phyloP scores from a whole-genome alignment of 345 rosid species.

The Populus nigra region DNA sequence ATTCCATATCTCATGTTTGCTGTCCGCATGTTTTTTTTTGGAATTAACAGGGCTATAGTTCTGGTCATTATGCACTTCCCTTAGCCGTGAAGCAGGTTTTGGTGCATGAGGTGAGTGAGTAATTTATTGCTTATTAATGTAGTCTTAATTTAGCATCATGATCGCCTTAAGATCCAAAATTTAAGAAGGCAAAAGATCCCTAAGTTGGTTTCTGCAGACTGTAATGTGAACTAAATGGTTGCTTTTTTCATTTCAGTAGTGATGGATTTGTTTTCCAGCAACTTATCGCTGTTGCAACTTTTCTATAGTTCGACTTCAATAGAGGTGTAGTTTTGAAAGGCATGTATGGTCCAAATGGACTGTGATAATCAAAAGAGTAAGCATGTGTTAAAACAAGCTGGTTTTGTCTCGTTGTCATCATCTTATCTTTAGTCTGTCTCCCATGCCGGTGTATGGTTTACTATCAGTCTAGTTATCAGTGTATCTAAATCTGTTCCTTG shows the following conservation, averaged over 20 bases:
- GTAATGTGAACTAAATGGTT: neutral
- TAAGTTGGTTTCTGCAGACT: neutral
- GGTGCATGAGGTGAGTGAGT: slow-evolving; percentile 69
- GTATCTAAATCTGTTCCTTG: neutral
- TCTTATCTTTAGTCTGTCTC: neutral
- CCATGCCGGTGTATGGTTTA: neutral
- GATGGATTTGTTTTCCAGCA: neutral
- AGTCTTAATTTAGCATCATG: neutral
- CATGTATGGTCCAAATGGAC: neutral
- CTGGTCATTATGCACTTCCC: slow-evolving; percentile 58
- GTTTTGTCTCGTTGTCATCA: neutral
- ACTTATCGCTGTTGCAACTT: neutral
- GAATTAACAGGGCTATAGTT: slow-evolving; percentile 54
- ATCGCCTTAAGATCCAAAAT: neutral
- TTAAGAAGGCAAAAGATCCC: neutral
- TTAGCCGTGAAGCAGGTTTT: slow-evolving; percentile 77
- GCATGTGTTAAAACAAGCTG: neutral
- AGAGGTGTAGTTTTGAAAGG: neutral
- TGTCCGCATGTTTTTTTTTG: slow-evolving; percentile 22
- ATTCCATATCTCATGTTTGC: slow-evolving; percentile 10
- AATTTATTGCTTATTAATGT: neutral
- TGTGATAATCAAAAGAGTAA: neutral
- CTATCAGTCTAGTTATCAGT: neutral
- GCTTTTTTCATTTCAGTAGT: neutral
- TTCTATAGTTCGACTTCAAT: neutral